Evolutionary conservation across 805 yeast species (phyloP), one percentile per base, ranked within the genome.

Genomic region (Yamadazyma scolyti): DNA sequence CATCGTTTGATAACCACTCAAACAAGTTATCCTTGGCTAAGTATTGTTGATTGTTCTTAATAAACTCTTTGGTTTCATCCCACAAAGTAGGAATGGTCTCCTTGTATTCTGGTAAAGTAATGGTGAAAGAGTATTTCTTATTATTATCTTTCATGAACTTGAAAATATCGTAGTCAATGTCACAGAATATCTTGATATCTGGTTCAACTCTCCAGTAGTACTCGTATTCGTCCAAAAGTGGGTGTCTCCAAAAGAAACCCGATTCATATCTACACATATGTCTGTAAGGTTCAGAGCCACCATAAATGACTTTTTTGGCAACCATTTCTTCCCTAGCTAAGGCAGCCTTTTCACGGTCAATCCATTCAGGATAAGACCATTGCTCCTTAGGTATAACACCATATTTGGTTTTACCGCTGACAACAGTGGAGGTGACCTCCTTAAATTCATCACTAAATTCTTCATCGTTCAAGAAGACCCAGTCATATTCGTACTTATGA

Each of bases 131-230:
- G 56, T 90, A 93, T 38, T 75, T 78, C 59, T 88, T 88, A 37
- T 74, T 64, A 46, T 83, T 77, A 35, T 77, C 79, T 44, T 86
- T 71, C 82, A 90, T 73, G 40, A 80, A 73, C 47, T 75, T 72
- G 65, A 90, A 90, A 9, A 96, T 89, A 56, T 90, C 98, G 57
- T 79, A 82, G 50, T 80, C 77, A 37, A 88, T 65, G 58, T 88
- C 95, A 68, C 96, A 87, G 60, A 68, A 80, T 47, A 87, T 74
- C 56, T 75, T 74, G 54, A 83, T 73, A 53, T 78, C 84, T 12
- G 96, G 96, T 59, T 88, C 96, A 33, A 88, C 95, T 62, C 96
- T 77, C 96, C 96, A 88, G 68, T 88, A 88, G 71, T 81, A 88
- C 39, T 83, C 87, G 56, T 78, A 87, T n/a, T 84, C 80, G 33